Conservation (phyloP, 768 basidiomycete genomes). For the Tricholoma matsutake region DNA sequence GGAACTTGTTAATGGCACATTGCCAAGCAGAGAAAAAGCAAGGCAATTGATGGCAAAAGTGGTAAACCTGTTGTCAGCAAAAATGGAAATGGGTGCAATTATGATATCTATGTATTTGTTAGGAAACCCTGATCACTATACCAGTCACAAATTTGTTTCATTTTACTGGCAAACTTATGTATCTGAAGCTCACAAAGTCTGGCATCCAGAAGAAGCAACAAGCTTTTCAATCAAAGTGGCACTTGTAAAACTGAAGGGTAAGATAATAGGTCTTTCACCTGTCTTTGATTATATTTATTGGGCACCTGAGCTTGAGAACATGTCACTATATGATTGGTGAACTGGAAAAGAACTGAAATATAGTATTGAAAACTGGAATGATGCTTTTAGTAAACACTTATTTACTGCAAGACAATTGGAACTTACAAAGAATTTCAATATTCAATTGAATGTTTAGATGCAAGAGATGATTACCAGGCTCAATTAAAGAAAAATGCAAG, state of each 20-base stretch:
- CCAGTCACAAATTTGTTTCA: too few species aligned
- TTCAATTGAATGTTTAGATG: constrained; percentile 27
- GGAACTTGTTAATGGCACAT: constrained; percentile 17
- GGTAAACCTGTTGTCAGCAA: constrained; percentile 24
- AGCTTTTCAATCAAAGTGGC: constrained; percentile 12
- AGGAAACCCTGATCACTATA: too few species aligned
- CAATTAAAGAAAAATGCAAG: constrained; percentile 3
- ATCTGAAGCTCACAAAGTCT: constrained; percentile 12
- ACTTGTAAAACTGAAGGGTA: constrained; percentile 14
- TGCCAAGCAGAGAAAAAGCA: constrained; percentile 18
- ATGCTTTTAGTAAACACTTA: constrained; percentile 13
- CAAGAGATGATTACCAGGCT: constrained; percentile 22
- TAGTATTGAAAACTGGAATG: constrained; percentile 17
- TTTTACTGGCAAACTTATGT: constrained; percentile 23
- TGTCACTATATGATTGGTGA: constrained; percentile 28
- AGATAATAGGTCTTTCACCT: constrained; percentile 20
- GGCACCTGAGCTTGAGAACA: constrained; percentile 13
- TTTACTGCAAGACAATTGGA: constrained; percentile 13
- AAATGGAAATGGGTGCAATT: constrained; percentile 35
- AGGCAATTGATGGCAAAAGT: constrained; percentile 29
- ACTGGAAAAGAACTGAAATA: constrained; percentile 16
- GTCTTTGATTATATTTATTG: constrained; percentile 33
- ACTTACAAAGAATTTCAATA: constrained; percentile 27
- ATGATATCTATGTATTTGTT: constrained; percentile 29
- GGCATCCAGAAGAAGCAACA: neutral